Evolutionary conservation across 2,329 filamentous ascomycete genomes (phyloP).

Genomic region (Domatiomyces globalis): DNA sequence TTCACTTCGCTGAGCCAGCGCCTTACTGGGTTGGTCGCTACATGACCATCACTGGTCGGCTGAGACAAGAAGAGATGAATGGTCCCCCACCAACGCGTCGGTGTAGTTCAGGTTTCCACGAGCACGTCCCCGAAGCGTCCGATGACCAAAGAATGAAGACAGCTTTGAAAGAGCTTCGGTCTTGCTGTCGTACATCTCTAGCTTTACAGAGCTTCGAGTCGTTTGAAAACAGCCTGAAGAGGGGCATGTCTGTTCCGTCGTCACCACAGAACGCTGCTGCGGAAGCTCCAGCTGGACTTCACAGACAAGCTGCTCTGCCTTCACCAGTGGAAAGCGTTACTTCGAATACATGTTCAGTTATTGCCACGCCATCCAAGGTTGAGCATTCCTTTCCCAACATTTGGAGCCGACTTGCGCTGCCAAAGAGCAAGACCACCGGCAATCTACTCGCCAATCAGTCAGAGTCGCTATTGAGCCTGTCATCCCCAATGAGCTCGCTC

Average conservation of each 20-base stretch:
- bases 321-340: background rate
- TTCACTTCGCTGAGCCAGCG: slow-evolving; percentile 5
- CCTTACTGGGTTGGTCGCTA: slow-evolving; percentile 16
- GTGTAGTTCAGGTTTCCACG: background rate
- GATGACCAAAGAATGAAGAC: slow-evolving; percentile 5
- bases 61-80: slow-evolving; percentile 3
- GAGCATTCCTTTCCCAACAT: slow-evolving; percentile 7
- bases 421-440: slow-evolving; percentile 16
- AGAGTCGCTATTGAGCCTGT: background rate
- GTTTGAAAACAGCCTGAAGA: slow-evolving; percentile 9
- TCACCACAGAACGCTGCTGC: slow-evolving; percentile 3
- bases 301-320: background rate
- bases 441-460: slow-evolving; percentile 5
- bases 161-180: slow-evolving; percentile 8
- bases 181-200: slow-evolving; percentile 8
- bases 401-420: slow-evolving; percentile 7
- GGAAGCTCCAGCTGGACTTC: background rate
- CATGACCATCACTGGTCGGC: slow-evolving; percentile 10
- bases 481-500: background rate
- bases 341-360: slow-evolving; percentile 1
- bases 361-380: slow-evolving; percentile 3
- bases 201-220: slow-evolving; percentile 11
- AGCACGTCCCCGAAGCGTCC: slow-evolving; percentile 5
- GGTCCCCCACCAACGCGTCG: background rate
- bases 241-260: slow-evolving; percentile 2